Percentiles rank a stretch among this genome's conserved stretches.
These are phyloP conservation scores for Pseudozyma thailandica DNA, from an alignment of 1,284 basidiomycete species.

Conservation along the genomic window DNA sequence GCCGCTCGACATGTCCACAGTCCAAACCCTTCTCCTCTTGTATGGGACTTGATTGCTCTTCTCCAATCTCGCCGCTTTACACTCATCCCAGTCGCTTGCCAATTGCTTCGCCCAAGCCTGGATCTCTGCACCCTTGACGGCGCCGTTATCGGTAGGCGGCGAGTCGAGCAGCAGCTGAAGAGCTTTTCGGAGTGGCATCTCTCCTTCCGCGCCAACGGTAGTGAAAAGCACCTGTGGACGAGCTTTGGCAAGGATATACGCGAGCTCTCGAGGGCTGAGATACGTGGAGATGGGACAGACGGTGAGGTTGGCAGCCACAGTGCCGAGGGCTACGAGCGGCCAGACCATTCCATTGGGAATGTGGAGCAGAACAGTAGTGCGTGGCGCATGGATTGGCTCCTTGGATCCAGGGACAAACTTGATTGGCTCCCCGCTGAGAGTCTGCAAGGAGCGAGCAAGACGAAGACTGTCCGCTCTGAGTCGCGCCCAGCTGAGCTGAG, in stretches of 20 bases:
- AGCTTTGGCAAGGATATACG: conserved; percentile 67
- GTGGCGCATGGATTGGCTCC: conserved; percentile 52
- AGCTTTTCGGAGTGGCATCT: conserved; percentile 53
- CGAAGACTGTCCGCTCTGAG: conserved; percentile 47
- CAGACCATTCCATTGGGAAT: conserved; percentile 69
- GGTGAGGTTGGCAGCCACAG: conserved; percentile 55
- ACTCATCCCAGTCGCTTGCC: conserved; percentile 47
- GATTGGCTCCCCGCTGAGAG: conserved; percentile 28
- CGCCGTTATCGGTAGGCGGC: conserved; percentile 32
- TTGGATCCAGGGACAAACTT: conserved; percentile 21
- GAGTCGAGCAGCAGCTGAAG: conserved; percentile 49
- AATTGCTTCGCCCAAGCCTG: conserved; percentile 43
- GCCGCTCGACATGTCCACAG: conserved; percentile 41
- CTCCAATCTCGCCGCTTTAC: conserved; percentile 29
- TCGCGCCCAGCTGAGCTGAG: conserved; percentile 43
- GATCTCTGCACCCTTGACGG: conserved; percentile 28
- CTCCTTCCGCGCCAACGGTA: conserved; percentile 52
- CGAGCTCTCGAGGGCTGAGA: conserved; percentile 67
- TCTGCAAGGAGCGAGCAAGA: conserved; percentile 44
- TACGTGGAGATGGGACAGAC: conserved; percentile 68
- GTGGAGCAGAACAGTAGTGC: conserved; percentile 67
- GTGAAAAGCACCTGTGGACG: conserved; percentile 67
- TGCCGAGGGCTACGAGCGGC: conserved; percentile 66
- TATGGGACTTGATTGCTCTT: conserved; percentile 38
- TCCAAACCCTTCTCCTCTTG: conserved; percentile 41